phyloP scores from a whole-genome alignment of 768 basidiomycete genomes.

The Phanerodontia chrysosporium region DNA sequence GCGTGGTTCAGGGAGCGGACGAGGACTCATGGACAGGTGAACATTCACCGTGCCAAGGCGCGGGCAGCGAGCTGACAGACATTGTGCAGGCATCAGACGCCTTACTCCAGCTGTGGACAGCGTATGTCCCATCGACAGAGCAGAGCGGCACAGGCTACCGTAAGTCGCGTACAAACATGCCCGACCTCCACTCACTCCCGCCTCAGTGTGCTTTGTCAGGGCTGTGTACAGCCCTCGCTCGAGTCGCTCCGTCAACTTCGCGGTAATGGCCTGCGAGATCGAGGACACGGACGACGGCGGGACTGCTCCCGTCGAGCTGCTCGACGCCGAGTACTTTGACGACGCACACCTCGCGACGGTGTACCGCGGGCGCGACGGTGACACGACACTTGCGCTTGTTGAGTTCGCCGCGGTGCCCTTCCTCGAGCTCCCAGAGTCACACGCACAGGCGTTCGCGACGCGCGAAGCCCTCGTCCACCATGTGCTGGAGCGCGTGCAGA shows the following conservation, averaged over 20 bases:
- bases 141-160: background rate
- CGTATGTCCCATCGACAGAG: background rate
- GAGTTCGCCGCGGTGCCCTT: no score
- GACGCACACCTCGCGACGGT: constrained; percentile 64
- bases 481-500: constrained; percentile 51
- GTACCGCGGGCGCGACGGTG: constrained; percentile 47
- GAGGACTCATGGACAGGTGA: no score
- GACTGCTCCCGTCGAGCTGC: constrained; percentile 36
- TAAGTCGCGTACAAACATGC: no score
- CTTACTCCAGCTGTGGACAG: background rate
- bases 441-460: constrained; percentile 16
- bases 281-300: background rate
- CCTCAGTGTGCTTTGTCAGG: background rate
- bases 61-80: no score
- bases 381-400: constrained; percentile 44
- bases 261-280: background rate
- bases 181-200: background rate
- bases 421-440: background rate
- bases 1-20: background rate
- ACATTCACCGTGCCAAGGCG: no score
- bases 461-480: constrained; percentile 66
- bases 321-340: constrained; percentile 79
- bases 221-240: background rate
- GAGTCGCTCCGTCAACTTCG: background rate
- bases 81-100: background rate